Evolutionary conservation across 352 stramenopile species (phyloP).

Genomic region (Globisporangium takayamanum): DNA sequence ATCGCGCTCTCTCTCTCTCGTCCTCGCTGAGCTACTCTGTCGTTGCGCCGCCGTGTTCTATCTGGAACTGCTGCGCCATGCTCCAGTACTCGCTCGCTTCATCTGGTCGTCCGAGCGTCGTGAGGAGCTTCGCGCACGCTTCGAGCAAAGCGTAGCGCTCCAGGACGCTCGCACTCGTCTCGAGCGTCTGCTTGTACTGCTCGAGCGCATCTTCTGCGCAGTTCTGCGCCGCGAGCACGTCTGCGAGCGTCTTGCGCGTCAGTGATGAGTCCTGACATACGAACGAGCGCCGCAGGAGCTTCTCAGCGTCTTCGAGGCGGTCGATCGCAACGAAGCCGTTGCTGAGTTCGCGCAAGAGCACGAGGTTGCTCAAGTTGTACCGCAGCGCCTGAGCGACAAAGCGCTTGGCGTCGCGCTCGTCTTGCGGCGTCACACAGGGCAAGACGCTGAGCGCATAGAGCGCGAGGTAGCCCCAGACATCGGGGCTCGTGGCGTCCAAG

Average conservation of each 20-base stretch:
- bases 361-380: constrained; percentile 52
- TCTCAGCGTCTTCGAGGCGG: constrained; percentile 65
- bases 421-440: constrained; percentile 16
- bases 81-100: constrained; percentile 57
- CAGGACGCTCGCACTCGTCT: constrained; percentile 23
- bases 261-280: constrained; percentile 65
- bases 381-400: constrained; percentile 59
- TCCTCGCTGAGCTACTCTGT: not conserved
- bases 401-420: constrained; percentile 38
- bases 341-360: constrained; percentile 70
- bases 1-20: not conserved
- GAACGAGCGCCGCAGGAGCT: constrained; percentile 55
- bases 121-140: constrained; percentile 55
- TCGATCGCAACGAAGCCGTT: constrained; percentile 75
- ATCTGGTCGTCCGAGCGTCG: constrained; percentile 59
- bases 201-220: constrained; percentile 64
- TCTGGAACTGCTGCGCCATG: constrained; percentile 49
- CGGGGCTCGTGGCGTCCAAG: constrained; percentile 51
- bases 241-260: constrained; percentile 68
- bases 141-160: constrained; percentile 50
- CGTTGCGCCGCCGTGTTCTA: not conserved
- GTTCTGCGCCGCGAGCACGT: constrained; percentile 75
- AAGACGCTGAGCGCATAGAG: constrained; percentile 38
- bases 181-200: constrained; percentile 61
- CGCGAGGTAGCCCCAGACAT: constrained; percentile 76